Evolutionary conservation across 441 rosid genomes (phyloP), one percentile per base, ranked within the genome.

Genomic region (Bruguiera hainesii): DNA sequence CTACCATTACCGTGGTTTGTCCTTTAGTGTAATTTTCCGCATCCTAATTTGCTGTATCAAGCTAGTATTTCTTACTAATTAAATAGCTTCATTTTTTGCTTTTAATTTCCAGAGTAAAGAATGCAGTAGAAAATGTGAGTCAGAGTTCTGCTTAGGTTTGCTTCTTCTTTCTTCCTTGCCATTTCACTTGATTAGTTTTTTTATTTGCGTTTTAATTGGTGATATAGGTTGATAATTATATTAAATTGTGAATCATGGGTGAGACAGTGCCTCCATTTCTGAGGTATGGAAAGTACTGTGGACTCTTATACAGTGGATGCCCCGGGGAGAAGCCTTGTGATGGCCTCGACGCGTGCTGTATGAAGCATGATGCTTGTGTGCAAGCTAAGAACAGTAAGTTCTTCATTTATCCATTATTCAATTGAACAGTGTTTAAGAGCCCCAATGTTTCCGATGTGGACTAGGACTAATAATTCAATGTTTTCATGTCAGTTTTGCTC

Each of bases 201-300:
- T 19, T 52, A 20, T 26, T 2, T 52, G 7, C 6, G 5, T 52
- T 52, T 8, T 39, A 51, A 42, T 42, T 50, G 48, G 48, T 31
- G 23, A 19, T 4, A n/a, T 42, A 21, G 20, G 20, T 50, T 3
- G 18, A 52, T n/a, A 52, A 9, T n/a, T 50, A 20, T 42, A 23
- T 19, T 48, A 37, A 37, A 42, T 25, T 57, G n/a, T 23, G 61
- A 21, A 7, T 57, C 56, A 42, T 42, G 15, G 48, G 48, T 42
- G 48, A 13, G 16, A 26, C 71, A 84, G 94, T 89, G 73, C 95
- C 98, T 13, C 96, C 96, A 60, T 79, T 93, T 35, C 42, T 90
- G 77, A 87, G 98, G 73, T 91, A 93, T 77, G 97, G 48, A 0
- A 93, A 93, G 81, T 91, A 91, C 25, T 91, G 95, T 58, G 96